phyloP scores from a whole-genome alignment of 1,139 yeast species.

The Lodderomyces theae region DNA sequence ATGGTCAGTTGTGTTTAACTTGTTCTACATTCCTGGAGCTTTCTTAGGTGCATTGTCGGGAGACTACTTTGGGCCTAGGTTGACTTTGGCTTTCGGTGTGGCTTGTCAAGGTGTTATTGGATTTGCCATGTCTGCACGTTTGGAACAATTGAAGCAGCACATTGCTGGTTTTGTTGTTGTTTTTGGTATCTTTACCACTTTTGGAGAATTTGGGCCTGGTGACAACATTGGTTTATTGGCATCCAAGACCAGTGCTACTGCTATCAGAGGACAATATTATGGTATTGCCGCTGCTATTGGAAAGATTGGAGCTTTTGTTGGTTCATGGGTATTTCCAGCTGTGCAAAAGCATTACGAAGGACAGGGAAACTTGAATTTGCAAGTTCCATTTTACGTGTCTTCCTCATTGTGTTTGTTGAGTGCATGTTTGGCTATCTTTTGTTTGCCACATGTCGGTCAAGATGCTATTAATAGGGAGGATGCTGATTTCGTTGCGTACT shows the following conservation, averaged over 20 bases:
- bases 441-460: slow-evolving; percentile 80
- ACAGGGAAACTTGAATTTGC: slow-evolving; percentile 33
- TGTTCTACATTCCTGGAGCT: slow-evolving; percentile 88
- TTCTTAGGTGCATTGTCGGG: slow-evolving; percentile 76
- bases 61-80: slow-evolving; percentile 84
- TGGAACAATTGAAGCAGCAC: slow-evolving; percentile 52
- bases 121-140: slow-evolving; percentile 77
- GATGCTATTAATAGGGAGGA: slow-evolving; percentile 81
- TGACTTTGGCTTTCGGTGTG: slow-evolving; percentile 70
- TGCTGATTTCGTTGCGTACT: slow-evolving; percentile 60
- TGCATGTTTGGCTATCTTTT: slow-evolving; percentile 65
- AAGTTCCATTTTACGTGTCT: slow-evolving; percentile 81
- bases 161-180: slow-evolving; percentile 80
- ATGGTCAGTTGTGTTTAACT: slow-evolving; percentile 86
- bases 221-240: slow-evolving; percentile 87
- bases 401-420: slow-evolving; percentile 73
- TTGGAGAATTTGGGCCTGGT: slow-evolving; percentile 95
- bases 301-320: slow-evolving; percentile 89
- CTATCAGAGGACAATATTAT: slow-evolving; percentile 87
- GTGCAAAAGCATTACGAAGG: slow-evolving; percentile 48
- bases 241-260: slow-evolving; percentile 80
- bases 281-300: slow-evolving; percentile 91
- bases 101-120: slow-evolving; percentile 75
- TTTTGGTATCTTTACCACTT: slow-evolving; percentile 78
- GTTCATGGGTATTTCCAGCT: slow-evolving; percentile 83